Base-by-base conservation (phyloP, 106 monocot species). In the Dendrobium chrysotoxum region DNA sequence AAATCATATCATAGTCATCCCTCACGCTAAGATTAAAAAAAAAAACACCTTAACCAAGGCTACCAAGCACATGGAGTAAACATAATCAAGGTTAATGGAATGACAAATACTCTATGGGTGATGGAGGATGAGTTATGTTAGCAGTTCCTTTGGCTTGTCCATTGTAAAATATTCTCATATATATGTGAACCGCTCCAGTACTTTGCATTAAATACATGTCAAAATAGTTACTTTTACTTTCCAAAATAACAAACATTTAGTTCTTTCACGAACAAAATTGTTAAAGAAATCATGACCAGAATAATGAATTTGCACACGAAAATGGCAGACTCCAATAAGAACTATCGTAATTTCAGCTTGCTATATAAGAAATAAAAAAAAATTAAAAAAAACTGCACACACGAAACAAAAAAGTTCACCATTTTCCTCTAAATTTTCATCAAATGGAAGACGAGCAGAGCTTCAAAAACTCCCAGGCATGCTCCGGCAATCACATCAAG, bases 401-500 rank as follows among this genome's bases (percentile, higher is more conserved):
- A 35, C 4, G 0, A 35, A 70, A 4, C 31, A 70, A 70, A 70
- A 70, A 7, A 12, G 11, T 70, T 0, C 31, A 2, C 35, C 35
- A 3, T 1, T 41, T 40, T 74, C 5, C 39, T 12, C 23, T 42
- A 70, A 72, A 82, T 67, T 26, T 82, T 81, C 67, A 86, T 85
- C 54, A 87, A 86, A 28, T 70, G 79, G 58, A 85, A 81, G 53
- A 87, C 85, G 42, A 92, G 6, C 65, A 88, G 28, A 53, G 85
- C 94, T 81, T 95, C 91, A 20, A 88, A 17, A 18, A 93, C 85
- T 1, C 98, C 98, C 54, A 98, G 64, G 46, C 72, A 81, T 20
- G 84, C 92, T n/a, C 98, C 98, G 39, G 91, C 86, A 31, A 88
- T 21, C 41, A 98, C 95, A 78, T 98, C 98, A 15, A 86, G 55